Evolutionary conservation across 1,284 basidiomycete genomes (phyloP).

Genomic region (Stereum hirsutum): DNA sequence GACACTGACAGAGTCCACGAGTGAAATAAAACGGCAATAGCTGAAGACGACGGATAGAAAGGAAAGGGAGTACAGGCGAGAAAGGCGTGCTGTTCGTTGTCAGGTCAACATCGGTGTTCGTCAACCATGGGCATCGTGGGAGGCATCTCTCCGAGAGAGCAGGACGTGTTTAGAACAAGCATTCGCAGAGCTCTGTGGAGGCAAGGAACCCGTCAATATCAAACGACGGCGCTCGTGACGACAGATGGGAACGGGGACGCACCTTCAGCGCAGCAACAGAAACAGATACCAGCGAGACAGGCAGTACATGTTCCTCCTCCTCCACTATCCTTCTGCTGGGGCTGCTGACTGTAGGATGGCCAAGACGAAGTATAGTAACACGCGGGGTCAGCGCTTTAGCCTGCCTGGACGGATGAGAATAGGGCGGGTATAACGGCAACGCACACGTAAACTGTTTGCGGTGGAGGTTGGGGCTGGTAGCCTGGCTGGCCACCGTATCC

Average conservation of each 20-base stretch:
- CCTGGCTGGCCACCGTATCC: conserved; percentile 24
- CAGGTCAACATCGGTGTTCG: too few species aligned
- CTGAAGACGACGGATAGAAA: background rate
- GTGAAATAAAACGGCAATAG: background rate
- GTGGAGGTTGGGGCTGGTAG: conserved; percentile 60
- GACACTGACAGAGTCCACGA: background rate
- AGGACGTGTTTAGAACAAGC: conserved; percentile 40
- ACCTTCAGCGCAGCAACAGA: conserved; percentile 78
- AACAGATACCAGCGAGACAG: conserved; percentile 61
- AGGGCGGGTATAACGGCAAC: conserved; percentile 14
- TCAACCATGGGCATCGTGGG: too few species aligned
- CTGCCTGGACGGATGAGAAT: conserved; percentile 7
- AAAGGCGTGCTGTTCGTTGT: too few species aligned
- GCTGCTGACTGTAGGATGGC: conserved; percentile 40
- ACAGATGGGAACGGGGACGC: conserved; percentile 16
- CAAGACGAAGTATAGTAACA: background rate
- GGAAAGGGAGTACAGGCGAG: background rate
- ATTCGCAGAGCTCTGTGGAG: conserved; percentile 56
- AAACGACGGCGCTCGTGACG: background rate
- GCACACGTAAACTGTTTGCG: conserved; percentile 71
- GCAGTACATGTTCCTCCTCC: conserved; percentile 46
- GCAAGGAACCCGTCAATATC: background rate
- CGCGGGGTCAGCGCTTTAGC: background rate
- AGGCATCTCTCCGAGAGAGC: background rate
- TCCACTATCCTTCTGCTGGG: conserved; percentile 29